Evolutionary conservation across 2,329 filamentous ascomycete species (phyloP).

Genomic region (Alternaria ethzedia): DNA sequence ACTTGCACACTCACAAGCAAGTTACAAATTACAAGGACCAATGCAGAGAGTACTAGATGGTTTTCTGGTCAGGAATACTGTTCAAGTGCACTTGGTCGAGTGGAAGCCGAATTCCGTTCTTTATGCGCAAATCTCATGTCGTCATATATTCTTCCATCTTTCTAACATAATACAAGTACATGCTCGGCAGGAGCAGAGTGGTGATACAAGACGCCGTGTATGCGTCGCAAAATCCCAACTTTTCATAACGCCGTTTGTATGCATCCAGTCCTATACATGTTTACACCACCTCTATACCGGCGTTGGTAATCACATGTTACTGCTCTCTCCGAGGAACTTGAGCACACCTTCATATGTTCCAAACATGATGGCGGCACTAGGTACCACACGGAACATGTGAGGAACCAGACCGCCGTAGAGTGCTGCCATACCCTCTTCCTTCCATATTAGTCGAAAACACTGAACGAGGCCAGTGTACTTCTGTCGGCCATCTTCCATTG

Average conservation of each 20-base stretch:
- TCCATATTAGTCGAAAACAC: constrained; percentile 86
- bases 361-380: constrained; percentile 95
- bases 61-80: not conserved
- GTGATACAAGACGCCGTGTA: constrained; percentile 10
- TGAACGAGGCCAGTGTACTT: constrained; percentile 91
- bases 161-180: constrained; percentile 12
- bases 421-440: constrained; percentile 83
- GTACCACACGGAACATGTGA: constrained; percentile 88
- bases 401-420: constrained; percentile 92
- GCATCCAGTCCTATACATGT: constrained; percentile 15
- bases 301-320: constrained; percentile 39
- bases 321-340: constrained; percentile 54
- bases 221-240: not conserved
- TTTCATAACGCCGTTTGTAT: constrained; percentile 16
- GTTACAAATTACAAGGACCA: not conserved
- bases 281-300: not conserved
- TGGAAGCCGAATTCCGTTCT: not conserved
- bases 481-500: constrained; percentile 70
- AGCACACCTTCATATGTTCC: constrained; percentile 74
- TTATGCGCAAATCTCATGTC: not conserved
- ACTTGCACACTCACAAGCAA: not conserved
- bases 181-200: constrained; percentile 5
- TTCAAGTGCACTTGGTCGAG: not conserved
- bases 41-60: not conserved
- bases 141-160: not conserved